Evolutionary conservation across 1,139 yeast species (phyloP), one percentile per base, ranked within the genome.

Genomic region (Kluyveromyces sp.): DNA sequence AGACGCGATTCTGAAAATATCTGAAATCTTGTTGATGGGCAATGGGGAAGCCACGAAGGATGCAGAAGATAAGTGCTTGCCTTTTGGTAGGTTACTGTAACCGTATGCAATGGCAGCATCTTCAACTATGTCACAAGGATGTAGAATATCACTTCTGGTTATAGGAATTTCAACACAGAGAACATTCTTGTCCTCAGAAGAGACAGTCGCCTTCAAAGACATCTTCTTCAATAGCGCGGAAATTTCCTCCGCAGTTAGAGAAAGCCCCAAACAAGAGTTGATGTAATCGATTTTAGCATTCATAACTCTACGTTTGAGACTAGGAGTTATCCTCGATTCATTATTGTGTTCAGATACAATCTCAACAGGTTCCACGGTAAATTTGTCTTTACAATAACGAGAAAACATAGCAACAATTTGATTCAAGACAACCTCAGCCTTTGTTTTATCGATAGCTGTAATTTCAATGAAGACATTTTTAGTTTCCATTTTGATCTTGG

Each of bases 41-140:
- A 89, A 77, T 40, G 97, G 88, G 46, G 84, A 74, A 15, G 95
- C 95, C 46, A 67, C 68, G 51, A 86, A 83, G 46, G 88, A 78
- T 41, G 89, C 80, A 38, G 85, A 83, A 46, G 89, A 74, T 54
- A 80, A 71, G 48, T 95, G 94, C 63, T 83, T 83, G 45, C 95
- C 81, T 67, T 82, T 86, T 50, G 75, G 75, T 61, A 94, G 75
- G 64, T 86, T 87, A 68, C 89, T 85, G 73, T 83, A 94, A 47
- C 98, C 99, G 63, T 88, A 94, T 30, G 88, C 95, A 62, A 94
- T 83, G 42, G 96, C 98, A 39, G 89, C 96, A 66, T 94, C 99
- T 68, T 94, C 99, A 95, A 94, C 85, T 55, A 94, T 83, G 67
- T 94, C 99, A 74, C 98, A 92, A 66, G 88, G 95, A 67, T 94